Percentiles rank a stretch among this genome's conserved stretches.
Evolutionary conservation across 768 basidiomycete species (phyloP).

Genomic region (Exidia glandulosa): DNA sequence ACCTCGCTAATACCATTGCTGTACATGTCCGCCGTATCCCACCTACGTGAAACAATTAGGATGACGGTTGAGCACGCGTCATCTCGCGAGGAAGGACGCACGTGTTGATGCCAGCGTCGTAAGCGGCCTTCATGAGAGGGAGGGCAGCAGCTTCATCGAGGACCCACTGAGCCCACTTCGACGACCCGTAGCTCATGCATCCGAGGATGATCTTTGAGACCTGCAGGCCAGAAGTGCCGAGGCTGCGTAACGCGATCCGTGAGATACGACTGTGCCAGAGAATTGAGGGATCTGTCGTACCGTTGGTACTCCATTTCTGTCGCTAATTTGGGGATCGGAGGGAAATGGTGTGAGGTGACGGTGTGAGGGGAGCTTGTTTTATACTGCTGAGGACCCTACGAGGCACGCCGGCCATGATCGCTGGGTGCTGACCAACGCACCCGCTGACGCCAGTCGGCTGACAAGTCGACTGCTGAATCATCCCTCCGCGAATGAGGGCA

Average conservation of each 20-base stretch:
- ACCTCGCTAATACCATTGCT: conserved; percentile 29
- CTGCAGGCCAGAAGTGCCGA: conserved; percentile 50
- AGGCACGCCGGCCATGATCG: too few species aligned
- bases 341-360: neutral
- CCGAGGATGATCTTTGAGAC: conserved; percentile 58
- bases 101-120: conserved; percentile 19
- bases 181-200: conserved; percentile 44
- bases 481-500: too few species aligned
- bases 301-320: neutral
- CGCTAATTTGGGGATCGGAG: neutral
- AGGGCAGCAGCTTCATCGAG: conserved; percentile 5
- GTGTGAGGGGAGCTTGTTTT: too few species aligned
- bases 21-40: conserved; percentile 20
- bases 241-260: conserved; percentile 7
- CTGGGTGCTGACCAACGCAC: too few species aligned
- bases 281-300: neutral
- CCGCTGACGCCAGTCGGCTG: too few species aligned
- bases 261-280: neutral
- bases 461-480: too few species aligned
- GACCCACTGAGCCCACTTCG: conserved; percentile 29
- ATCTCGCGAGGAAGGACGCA: neutral
- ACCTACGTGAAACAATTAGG: conserved; percentile 10
- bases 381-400: too few species aligned
- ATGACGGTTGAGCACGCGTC: neutral
- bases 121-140: conserved; percentile 17